A percentile compares a stretch with the other conserved stretches of the same genome.
Conservation (phyloP, 75 land plant species). For the Pinus albicaulis region DNA sequence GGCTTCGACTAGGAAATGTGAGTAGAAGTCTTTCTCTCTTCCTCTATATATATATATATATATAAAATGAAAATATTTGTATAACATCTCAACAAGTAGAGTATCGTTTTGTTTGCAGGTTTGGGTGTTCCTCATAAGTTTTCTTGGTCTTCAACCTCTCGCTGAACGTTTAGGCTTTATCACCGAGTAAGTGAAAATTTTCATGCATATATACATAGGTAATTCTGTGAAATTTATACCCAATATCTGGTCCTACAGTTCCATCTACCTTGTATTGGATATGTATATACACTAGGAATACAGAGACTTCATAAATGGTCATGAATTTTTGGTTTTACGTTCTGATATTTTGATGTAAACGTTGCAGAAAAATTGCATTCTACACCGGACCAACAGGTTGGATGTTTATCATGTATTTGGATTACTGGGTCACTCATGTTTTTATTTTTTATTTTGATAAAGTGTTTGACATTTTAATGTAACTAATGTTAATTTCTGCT, state of each 20-base stretch:
- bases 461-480: not conserved
- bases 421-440: not conserved
- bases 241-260: too few species aligned
- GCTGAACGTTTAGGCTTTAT: constrained; percentile 96
- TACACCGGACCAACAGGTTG: constrained; percentile 93
- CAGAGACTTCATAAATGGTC: not conserved
- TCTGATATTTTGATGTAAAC: not conserved
- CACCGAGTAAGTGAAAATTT: constrained; percentile 69
- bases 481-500: not conserved
- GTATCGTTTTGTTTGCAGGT: constrained; percentile 47
- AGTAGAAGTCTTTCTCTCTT: constrained; percentile 4
- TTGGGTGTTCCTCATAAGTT: constrained; percentile 77
- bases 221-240: too few species aligned
- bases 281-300: too few species aligned
- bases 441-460: not conserved
- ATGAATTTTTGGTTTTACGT: not conserved
- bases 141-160: constrained; percentile 80
- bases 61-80: not conserved
- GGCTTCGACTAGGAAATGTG: constrained; percentile 34
- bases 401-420: not conserved
- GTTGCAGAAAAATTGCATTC: constrained; percentile 80
- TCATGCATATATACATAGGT: not conserved
- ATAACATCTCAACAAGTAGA: constrained; percentile 4
- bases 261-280: too few species aligned
- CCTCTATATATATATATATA: not conserved